A percentile compares a stretch with the other conserved stretches of the same genome.
Evolutionary conservation across 192 early-diverging fungal species (phyloP).

Genomic region (Coemansia sp.): DNA sequence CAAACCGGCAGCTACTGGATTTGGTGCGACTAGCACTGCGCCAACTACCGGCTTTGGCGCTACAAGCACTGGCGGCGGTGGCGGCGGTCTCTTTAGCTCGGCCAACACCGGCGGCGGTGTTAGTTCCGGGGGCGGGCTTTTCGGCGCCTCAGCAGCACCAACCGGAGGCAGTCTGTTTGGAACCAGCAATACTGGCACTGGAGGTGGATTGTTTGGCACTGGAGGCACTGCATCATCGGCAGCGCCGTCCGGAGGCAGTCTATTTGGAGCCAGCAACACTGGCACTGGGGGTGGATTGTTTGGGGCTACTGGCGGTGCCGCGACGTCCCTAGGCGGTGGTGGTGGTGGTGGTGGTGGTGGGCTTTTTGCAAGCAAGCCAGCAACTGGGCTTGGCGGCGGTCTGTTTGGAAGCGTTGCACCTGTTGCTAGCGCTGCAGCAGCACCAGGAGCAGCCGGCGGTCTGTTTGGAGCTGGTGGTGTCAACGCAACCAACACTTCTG

Average conservation of each 20-base stretch:
- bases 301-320: background rate
- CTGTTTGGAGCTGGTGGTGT: constrained; percentile 11
- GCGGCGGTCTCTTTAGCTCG: background rate
- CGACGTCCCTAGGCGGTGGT: background rate
- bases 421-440: constrained; percentile 19
- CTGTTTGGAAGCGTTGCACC: constrained; percentile 22
- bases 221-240: constrained; percentile 4
- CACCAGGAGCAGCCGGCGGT: constrained; percentile 3
- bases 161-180: too few species aligned
- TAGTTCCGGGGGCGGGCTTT: too few species aligned
- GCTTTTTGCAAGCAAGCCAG: constrained; percentile 5
- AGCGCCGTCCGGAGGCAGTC: constrained; percentile 12
- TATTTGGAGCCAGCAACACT: constrained; percentile 55
- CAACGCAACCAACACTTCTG: constrained; percentile 7
- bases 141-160: background rate
- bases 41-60: background rate
- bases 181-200: background rate
- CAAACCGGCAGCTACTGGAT: constrained; percentile 3
- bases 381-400: constrained; percentile 2
- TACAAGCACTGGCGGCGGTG: background rate
- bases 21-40: constrained; percentile 10
- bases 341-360: background rate
- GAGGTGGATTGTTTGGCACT: constrained; percentile 45
- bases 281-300: constrained; percentile 19
- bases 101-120: background rate